phyloP scores from a whole-genome alignment of 129 eudicot species.

The carrot (Daucus carota) region DH1_v3.0 NC_030382.2:48342501-48343000 shows the following conservation, averaged over 20 bases:
- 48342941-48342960: background rate
- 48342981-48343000: background rate
- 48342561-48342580: constrained; percentile 36
- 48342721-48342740: background rate
- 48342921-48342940: background rate
- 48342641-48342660: constrained; percentile 23
- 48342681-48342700: background rate
- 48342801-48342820: background rate
- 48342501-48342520: constrained; percentile 41
- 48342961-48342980: background rate
- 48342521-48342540: constrained; percentile 89
- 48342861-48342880: background rate
- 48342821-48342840: background rate
- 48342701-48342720: background rate
- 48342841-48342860: background rate
- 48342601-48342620: constrained; percentile 29
- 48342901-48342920: background rate
- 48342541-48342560: constrained; percentile 70
- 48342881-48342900: background rate
- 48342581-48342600: constrained; percentile 16
- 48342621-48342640: constrained; percentile 34
- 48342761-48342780: background rate
- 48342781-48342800: background rate
- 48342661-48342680: background rate
- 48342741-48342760: background rate